Base-by-base conservation (phyloP, 331 rosid species). In the Erythrophleum ivorense region DNA sequence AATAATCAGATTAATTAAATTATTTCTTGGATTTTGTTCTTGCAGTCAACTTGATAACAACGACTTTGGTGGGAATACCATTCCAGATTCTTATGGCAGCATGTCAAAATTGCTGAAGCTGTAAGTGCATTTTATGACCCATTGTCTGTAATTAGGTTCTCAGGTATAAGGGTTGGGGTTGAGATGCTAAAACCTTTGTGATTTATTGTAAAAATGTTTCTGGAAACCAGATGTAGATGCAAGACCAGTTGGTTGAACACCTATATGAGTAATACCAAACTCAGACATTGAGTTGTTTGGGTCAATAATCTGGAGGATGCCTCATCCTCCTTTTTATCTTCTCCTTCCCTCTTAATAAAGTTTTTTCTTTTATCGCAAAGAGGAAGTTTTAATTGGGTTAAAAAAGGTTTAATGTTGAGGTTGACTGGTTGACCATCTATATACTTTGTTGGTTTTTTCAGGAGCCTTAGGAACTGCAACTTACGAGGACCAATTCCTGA, bases 21-120 rank as follows among this genome's bases (percentile, higher is more conserved):
- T 78, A 29, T 55, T 78, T 74, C 63, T 69, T 53, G 78, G 70
- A 36, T 80, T 67, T 80, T 76, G 78, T 74, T 77, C 80, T 89
- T 88, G 91, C 94, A 96, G 99, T 76, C 99, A 95, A 85, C 89
- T 95, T 75, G 99, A 95, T 87, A 93, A 93, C 88, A 95, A 95
- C 87, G 79, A 95, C 86, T 95, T 95, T 55, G 85, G 52, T 0
- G 94, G 94, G 82, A 50, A 60, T 81, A 81, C 71, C 45, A 92
- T 95, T 86, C 99, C 99, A 18, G 84, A 66, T 73, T 38, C 95
- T 9, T 95, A 89, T 58, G 81, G 91, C 52, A 75, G 84, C 87
- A 93, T 95, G 96, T 74, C 88, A 67, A 84, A 84, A 68, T 82
- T 95, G 87, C 80, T 90, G 88, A 95, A 95, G 88, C 16, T 93